These are phyloP conservation scores for Beauveria sp. DNA, from an alignment of 2,329 filamentous ascomycete species.

Conservation along the genomic window DNA sequence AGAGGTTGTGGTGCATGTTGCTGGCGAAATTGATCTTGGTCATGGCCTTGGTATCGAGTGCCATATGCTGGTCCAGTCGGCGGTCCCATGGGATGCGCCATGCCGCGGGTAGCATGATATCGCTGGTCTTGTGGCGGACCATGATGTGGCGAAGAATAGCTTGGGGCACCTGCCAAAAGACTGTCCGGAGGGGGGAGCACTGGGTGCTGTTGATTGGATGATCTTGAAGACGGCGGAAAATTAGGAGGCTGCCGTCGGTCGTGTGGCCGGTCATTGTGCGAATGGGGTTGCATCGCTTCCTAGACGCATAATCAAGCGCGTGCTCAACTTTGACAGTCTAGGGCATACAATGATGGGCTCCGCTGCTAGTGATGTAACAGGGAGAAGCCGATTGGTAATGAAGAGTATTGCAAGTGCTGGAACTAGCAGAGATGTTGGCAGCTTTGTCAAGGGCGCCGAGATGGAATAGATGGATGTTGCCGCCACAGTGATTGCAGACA, in stretches of 20 bases:
- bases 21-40: conserved; percentile 2
- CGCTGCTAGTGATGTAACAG: background rate
- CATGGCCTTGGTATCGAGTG: background rate
- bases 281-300: conserved; percentile 9
- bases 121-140: background rate
- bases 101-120: background rate
- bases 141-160: background rate
- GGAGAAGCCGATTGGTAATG: background rate
- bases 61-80: background rate
- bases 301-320: conserved; percentile 1
- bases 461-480: background rate
- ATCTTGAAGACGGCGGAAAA: background rate
- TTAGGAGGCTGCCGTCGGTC: background rate
- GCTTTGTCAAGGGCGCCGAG: background rate
- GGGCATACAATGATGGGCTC: background rate
- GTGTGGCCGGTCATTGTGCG: conserved; percentile 9
- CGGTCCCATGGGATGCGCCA: background rate
- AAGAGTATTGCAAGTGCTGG: background rate
- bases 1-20: background rate
- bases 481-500: background rate
- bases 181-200: conserved; percentile 21
- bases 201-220: conserved; percentile 20
- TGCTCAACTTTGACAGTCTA: background rate
- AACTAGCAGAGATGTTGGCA: background rate
- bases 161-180: conserved; percentile 17